These are phyloP conservation scores for Madurella fahalii DNA, from an alignment of 2,329 filamentous ascomycete genomes.

Conservation along the genomic window DNA sequence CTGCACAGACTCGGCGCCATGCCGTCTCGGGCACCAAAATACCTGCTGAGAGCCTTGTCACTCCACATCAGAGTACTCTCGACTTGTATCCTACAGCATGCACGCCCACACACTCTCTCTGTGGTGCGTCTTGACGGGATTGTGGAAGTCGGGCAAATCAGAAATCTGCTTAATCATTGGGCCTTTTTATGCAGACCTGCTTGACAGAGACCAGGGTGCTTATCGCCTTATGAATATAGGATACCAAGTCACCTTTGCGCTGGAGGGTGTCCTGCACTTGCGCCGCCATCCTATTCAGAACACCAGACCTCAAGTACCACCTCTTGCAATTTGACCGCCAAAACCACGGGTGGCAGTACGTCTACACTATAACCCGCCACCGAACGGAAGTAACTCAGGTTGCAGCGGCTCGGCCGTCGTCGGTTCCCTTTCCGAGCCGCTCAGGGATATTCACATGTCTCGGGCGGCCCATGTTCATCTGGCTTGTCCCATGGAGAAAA, in stretches of 20 bases:
- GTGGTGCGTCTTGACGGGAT: too few relatives aligned
- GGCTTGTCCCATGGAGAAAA: neutral
- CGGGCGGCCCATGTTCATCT: neutral
- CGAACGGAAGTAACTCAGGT: neutral
- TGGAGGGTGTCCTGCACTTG: neutral
- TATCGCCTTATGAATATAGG: too few relatives aligned
- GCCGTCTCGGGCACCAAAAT: neutral
- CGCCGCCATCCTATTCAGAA: neutral
- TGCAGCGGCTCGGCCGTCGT: constrained; percentile 9
- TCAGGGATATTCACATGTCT: neutral
- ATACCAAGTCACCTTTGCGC: too few relatives aligned
- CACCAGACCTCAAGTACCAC: neutral
- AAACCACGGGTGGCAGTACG: neutral
- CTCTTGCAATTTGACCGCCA: neutral
- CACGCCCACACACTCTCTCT: too few relatives aligned
- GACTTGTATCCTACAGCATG: too few relatives aligned
- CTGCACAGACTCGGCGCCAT: neutral
- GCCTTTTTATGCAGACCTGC: too few relatives aligned
- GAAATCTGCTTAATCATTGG: too few relatives aligned
- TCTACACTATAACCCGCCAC: neutral
- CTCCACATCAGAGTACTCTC: too few relatives aligned
- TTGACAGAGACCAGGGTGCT: too few relatives aligned
- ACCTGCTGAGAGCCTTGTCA: too few relatives aligned
- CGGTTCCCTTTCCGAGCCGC: constrained; percentile 22
- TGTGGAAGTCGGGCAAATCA: too few relatives aligned